A percentile compares a stretch with the other conserved stretches of the same genome.
Evolutionary conservation across 345 rosid species (phyloP).

Genomic region (Anastatica hierochuntica): DNA sequence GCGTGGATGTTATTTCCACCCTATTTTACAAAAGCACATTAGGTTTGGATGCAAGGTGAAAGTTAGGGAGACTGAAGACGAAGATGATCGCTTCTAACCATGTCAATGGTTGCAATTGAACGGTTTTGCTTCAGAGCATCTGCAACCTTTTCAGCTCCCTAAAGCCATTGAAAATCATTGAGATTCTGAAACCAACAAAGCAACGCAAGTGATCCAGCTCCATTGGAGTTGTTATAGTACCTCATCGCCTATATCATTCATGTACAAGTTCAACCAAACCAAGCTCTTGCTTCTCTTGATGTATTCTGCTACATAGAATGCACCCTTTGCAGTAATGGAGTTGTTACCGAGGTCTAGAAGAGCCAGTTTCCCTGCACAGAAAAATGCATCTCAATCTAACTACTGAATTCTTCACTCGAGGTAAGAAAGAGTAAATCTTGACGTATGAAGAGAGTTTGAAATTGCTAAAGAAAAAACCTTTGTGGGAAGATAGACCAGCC

Average conservation of each 20-base stretch:
- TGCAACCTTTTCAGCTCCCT: conserved; percentile 92
- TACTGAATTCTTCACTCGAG: background rate
- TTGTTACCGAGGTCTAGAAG: conserved; percentile 90
- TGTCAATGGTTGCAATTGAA: conserved; percentile 58
- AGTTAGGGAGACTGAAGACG: background rate
- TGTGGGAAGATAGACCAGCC: conserved; percentile 75
- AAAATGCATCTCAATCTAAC: conserved; percentile 15
- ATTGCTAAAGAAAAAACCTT: conserved; percentile 40
- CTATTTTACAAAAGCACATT: conserved; percentile 27
- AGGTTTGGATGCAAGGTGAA: background rate
- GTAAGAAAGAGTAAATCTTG: background rate
- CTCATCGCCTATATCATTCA: conserved; percentile 97
- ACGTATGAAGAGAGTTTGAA: background rate
- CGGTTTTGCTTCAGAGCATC: conserved; percentile 79
- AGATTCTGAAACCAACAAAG: background rate
- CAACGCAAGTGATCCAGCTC: background rate
- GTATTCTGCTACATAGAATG: conserved; percentile 74
- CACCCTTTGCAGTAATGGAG: conserved; percentile 75
- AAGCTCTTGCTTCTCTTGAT: conserved; percentile 77
- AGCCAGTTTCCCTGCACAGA: conserved; percentile 49
- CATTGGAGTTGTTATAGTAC: conserved; percentile 27
- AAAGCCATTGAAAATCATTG: conserved; percentile 15
- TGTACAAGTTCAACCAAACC: conserved; percentile 90
- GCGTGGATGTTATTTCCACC: conserved; percentile 92
- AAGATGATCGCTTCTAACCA: conserved; percentile 44